Evolutionary conservation across 352 stramenopile genomes (phyloP), one percentile per base, ranked within the genome.

Genomic region (Thalassiosira gravida): DNA sequence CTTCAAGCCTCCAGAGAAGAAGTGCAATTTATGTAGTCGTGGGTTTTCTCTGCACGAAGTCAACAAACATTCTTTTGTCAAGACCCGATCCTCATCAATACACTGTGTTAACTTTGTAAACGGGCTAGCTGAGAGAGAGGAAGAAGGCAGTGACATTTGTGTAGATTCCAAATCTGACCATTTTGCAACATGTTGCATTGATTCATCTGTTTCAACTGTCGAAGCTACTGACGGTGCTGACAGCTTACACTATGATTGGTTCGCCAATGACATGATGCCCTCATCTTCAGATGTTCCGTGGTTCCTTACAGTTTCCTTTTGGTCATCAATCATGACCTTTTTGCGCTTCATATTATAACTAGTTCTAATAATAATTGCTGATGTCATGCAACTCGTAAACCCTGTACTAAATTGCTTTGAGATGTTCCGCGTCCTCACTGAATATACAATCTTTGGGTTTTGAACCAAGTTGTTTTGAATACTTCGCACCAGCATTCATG

Each of bases 61-160:
- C 14, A 82, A 80, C 44, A 65, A 72, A 20, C 13, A 77, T 59
- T 52, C 74, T 2, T 87, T 87, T 69, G 66, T 87, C 22, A 87
- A 87, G 58, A 82, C 53, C 9, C 39, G 52, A 18, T 75, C 73
- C 20, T 74, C 61, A 29, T 82, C 73, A 27, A 29, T 61, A 52
- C 65, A 74, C 67, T 87, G 79, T 29, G 61, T 67, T 20, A 74
- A 78, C 49, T 49, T 83, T 27, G 58, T 46, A 0, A 67, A 78
- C 9, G 29, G 53, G 32, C 55, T 87, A 18, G 59, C 63, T 14
- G 63, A 71, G 49, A 73, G 68, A 72, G 79, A 87, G 61, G 79
- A 87, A 65, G 73, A 87, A 55, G 74, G 55, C n/a, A 87, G 79
- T 62, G 44, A 71, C 5, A 25, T 46, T 29, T 87, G 79, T 18